Percentiles rank a stretch among this genome's conserved stretches.
These are phyloP conservation scores for Populus hybrid DNA, from an alignment of 441 rosid species.

Conservation along the genomic window DNA sequence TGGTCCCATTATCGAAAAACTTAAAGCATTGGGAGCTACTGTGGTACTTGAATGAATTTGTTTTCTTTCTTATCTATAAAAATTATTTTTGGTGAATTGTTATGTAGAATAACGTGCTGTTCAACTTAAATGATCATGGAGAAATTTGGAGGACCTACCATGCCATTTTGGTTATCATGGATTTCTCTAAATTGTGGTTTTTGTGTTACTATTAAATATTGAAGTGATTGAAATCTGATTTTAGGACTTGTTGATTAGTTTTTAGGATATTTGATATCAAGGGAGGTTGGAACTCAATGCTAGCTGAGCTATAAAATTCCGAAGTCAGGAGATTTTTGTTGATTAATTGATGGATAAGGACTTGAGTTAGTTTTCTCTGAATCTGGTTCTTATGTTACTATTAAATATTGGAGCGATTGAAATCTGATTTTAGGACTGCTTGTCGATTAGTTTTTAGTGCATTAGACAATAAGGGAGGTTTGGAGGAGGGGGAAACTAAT, in stretches of 20 bases:
- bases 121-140: neutral
- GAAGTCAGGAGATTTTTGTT: no score
- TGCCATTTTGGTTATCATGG: neutral
- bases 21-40: conserved; percentile 42
- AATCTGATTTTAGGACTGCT: neutral
- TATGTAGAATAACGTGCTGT: conserved; percentile 13
- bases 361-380: no score
- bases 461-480: no score
- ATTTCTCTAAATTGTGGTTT: neutral
- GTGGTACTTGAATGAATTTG: conserved; percentile 31
- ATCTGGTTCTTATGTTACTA: neutral
- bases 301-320: no score
- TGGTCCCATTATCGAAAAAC: conserved; percentile 49
- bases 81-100: neutral
- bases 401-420: neutral
- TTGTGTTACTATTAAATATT: neutral
- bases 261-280: no score
- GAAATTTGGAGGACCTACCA: neutral
- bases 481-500: no score
- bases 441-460: no score
- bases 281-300: no score
- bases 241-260: no score
- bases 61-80: neutral
- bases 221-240: neutral
- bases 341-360: no score